Base-by-base conservation (phyloP, 306 rosid genomes). In the Vigna nakashimae region DNA sequence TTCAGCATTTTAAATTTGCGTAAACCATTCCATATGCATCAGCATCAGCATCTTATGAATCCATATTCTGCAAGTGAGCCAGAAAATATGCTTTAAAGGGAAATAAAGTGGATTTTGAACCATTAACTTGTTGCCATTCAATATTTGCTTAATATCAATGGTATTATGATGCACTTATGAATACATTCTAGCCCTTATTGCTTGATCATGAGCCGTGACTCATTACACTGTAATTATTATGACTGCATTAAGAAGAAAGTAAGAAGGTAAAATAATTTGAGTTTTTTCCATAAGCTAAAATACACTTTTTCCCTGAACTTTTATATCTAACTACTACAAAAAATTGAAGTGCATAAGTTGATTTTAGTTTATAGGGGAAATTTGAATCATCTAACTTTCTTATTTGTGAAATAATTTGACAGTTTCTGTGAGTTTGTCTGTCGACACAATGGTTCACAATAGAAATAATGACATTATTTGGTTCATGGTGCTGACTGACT, bases 121-220 rank as follows among this genome's bases (percentile, higher is more conserved):
- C 60, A 3, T 60, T 60, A 55, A 65, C 59, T 13, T 48, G 32
- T 48, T 43, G 9, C 30, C 22, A 51, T n/a, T 38, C 13, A 6
- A 73, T 20, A 66, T 65, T 52, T 46, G 18, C 18, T 45, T 57
- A 36, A 11, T 66, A 26, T 51, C 26, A 79, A 65, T 58, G 68
- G 38, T 24, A 53, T 9, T 14, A 50, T 22, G 62, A 63, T 71
- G 71, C 48, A 52, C 7, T 77, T 56, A 50, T 55, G 53, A 55
- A 64, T 45, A 57, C 22, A 20, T 59, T 59, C 15, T 36, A 14
- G 7, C 18, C 43, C 20, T 68, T n/a, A 81, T 73, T 49, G 28
- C 46, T n/a, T 64, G 46, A 64, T n/a, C 40, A 64, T n/a, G 69
- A 36, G 4, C 14, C 30, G 15, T 59, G 64, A 55, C 26, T 65